These are phyloP conservation scores for Oenanthe sinensis DNA, from an alignment of 129 eudicot genomes.

Conservation along the genomic window DNA sequence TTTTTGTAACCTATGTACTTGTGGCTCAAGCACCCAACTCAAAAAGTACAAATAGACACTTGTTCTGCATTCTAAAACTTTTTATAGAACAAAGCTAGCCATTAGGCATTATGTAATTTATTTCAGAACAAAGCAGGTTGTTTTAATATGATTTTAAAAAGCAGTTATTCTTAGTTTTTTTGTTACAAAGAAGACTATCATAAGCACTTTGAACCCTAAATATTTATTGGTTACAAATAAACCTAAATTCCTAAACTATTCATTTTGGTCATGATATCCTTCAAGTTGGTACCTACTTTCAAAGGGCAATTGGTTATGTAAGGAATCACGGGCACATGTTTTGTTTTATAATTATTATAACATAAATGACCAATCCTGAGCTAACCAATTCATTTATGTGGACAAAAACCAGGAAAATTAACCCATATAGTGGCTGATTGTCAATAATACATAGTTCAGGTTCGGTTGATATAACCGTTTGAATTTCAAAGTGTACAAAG, in stretches of 20 bases:
- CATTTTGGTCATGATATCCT: not conserved
- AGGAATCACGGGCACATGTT: not conserved
- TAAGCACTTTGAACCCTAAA: not conserved
- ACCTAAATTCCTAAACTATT: not conserved
- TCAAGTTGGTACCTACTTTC: not conserved
- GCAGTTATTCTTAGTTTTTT: not conserved
- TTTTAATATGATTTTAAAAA: not conserved
- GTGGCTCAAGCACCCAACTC: not conserved
- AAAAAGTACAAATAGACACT: not conserved
- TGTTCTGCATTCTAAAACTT: not conserved
- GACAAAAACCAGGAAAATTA: not conserved
- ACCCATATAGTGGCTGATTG: not conserved
- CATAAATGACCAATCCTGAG: not conserved
- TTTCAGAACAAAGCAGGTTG: not conserved
- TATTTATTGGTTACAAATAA: not conserved
- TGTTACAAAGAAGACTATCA: not conserved
- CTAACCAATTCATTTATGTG: not conserved
- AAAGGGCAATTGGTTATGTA: not conserved
- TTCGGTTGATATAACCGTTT: not conserved
- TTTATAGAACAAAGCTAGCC: not conserved
- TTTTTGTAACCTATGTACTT: not conserved
- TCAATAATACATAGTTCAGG: not conserved
- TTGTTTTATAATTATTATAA: not conserved
- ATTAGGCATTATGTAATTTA: not conserved
- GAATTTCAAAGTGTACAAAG: not conserved